Base-by-base conservation (phyloP, 768 basidiomycete species). In the Mrakia frigida region DNA sequence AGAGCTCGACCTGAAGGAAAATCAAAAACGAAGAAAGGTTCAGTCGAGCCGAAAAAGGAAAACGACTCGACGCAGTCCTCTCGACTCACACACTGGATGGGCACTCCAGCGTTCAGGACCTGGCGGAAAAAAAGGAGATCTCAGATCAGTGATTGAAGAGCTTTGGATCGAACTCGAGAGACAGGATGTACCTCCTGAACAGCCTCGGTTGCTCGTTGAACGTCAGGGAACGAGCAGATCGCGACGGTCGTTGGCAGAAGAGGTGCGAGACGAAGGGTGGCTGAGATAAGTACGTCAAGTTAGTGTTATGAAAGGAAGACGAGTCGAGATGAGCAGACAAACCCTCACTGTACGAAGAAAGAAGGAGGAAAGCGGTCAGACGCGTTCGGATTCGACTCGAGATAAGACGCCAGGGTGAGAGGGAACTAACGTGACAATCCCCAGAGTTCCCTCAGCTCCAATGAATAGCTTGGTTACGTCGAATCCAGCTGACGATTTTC, bases 401-500 rank as follows among this genome's bases (percentile, higher is more conserved):
- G 46, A 56, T 7, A 28, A 39, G 70, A 72, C n/a, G n/a, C n/a
- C n/a, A n/a, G n/a, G n/a, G n/a, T n/a, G n/a, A n/a, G n/a, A n/a
- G n/a, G n/a, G n/a, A n/a, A n/a, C 70, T n/a, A 16, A 72, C 70
- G 77, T 78, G 25, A 78, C 77, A 41, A 78, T 73, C 0, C 77
- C 79, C 5, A 80, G 76, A 0, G 80, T 80, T 13, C 80, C 80
- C 28, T 94, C 93, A 3, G 92, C 92, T 6, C 93, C 93, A 68
- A 94, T 91, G 84, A 94, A 74, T 14, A 78, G 83, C 82, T 94
- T 94, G 0, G 92, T 94, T 1, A 88, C 87, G 80, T 95, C 94
- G 80, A 91, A 94, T 0, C 94, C 94, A 0, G 92, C 91, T 0
- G 93, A 88, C 4, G 92, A 93, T 81, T 97, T 95, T 68, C 92